Conservation (phyloP, 208 protist species). For the Perkinsela sp. region DNA sequence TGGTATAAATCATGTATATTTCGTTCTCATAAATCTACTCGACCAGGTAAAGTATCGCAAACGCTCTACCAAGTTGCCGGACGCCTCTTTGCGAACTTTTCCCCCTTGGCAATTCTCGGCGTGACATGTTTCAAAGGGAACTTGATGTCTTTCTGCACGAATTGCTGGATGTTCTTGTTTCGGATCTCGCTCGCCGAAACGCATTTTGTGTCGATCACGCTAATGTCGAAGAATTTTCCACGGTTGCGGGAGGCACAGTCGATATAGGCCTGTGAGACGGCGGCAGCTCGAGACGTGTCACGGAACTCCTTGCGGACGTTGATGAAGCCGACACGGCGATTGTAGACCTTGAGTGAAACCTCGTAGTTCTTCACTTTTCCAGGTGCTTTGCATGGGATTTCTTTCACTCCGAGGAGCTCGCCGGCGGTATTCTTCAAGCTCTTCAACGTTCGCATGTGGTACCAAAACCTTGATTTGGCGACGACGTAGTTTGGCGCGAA, state of each 20-base stretch:
- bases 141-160: slow-evolving; percentile 57
- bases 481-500: slow-evolving; percentile 85
- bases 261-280: slow-evolving; percentile 83
- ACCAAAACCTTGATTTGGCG: slow-evolving; percentile 96
- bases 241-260: slow-evolving; percentile 89
- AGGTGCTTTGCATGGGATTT: slow-evolving; percentile 80
- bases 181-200: slow-evolving; percentile 46
- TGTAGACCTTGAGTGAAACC: slow-evolving; percentile 92
- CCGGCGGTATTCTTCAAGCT: slow-evolving; percentile 94
- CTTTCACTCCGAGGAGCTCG: slow-evolving; percentile 72
- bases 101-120: not conserved
- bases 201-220: slow-evolving; percentile 76
- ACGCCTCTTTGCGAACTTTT: not conserved
- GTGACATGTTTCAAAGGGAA: slow-evolving; percentile 52
- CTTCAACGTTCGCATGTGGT: slow-evolving; percentile 85
- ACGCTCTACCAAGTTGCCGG: not conserved
- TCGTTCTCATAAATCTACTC: too few relatives aligned
- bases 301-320: slow-evolving; percentile 99
- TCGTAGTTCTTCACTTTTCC: slow-evolving; percentile 87
- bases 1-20: too few relatives aligned
- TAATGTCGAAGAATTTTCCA: slow-evolving; percentile 70
- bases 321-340: slow-evolving; percentile 83
- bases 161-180: slow-evolving; percentile 60
- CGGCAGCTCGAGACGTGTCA: slow-evolving; percentile 71
- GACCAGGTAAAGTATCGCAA: too few relatives aligned